Conservation (phyloP, 2,329 filamentous ascomycete genomes). For the Colletotrichum filicis region DNA sequence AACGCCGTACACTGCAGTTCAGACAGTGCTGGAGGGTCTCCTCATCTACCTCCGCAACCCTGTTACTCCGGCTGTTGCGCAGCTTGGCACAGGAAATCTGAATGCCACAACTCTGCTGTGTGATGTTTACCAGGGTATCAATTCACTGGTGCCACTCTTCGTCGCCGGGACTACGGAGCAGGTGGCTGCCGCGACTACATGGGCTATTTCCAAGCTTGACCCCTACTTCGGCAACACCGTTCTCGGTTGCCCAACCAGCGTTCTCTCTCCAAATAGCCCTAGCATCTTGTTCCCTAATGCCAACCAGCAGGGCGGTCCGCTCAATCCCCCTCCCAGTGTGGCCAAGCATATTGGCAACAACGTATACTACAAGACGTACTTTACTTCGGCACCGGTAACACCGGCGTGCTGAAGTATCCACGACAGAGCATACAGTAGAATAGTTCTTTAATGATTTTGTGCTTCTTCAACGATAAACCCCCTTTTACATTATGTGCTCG, state of each 20-base stretch:
- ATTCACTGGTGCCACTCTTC: conserved; percentile 12
- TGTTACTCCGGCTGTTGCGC: background rate
- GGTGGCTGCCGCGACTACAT: conserved; percentile 11
- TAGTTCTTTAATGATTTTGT: too few relatives aligned
- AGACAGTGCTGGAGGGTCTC: conserved; percentile 15
- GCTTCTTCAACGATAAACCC: too few relatives aligned
- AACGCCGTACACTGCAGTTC: conserved; percentile 17
- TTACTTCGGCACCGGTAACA: conserved; percentile 2
- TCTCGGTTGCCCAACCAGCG: conserved; percentile 13
- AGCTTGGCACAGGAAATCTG: conserved; percentile 16
- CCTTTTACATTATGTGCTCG: too few relatives aligned
- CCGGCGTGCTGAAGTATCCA: conserved; percentile 3
- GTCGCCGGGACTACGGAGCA: conserved; percentile 16
- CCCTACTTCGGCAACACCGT: conserved; percentile 18
- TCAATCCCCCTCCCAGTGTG: conserved; percentile 9
- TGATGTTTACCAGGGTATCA: conserved; percentile 20
- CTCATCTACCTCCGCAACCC: conserved; percentile 19
- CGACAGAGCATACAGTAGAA: too few relatives aligned
- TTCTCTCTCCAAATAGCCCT: conserved; percentile 11
- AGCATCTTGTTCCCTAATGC: conserved; percentile 4
- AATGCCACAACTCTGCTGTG: conserved; percentile 25
- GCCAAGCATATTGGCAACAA: conserved; percentile 20
- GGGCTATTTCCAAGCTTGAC: conserved; percentile 26
- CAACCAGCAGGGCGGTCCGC: conserved; percentile 8
- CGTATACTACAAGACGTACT: conserved; percentile 27